Conservation (phyloP, 2,329 filamentous ascomycete genomes). For the Arthrobotrys sinensis region DNA sequence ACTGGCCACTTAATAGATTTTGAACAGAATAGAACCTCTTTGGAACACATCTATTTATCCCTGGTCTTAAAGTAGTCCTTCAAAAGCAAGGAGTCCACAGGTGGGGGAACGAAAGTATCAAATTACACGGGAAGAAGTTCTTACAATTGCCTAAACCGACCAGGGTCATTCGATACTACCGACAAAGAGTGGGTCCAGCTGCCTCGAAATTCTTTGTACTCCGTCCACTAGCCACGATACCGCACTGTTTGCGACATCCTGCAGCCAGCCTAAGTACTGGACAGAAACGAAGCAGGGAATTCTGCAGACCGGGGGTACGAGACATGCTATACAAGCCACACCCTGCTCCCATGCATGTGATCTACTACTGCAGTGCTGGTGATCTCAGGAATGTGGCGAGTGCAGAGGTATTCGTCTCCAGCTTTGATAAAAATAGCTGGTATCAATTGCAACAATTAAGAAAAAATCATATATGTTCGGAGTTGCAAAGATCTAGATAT, state of each 20-base stretch:
- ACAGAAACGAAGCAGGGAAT: conserved; percentile 11
- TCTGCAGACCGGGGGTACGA: background rate
- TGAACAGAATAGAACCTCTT: conserved; percentile 13
- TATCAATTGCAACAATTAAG: background rate
- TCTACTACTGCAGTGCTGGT: background rate
- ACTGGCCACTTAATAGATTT: conserved; percentile 15
- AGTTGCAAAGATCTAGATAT: background rate
- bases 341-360: background rate
- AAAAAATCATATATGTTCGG: background rate
- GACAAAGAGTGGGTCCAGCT: conserved; percentile 26
- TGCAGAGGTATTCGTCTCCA: background rate
- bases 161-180: conserved; percentile 31
- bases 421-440: background rate
- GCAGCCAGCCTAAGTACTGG: conserved; percentile 19
- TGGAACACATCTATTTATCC: conserved; percentile 19
- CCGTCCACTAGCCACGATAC: conserved; percentile 54
- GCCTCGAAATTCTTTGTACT: conserved; percentile 15
- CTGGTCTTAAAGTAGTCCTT: background rate
- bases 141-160: conserved; percentile 47
- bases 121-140: conserved; percentile 34
- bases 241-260: conserved; percentile 59
- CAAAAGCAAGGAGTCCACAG: conserved; percentile 29
- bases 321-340: conserved; percentile 7
- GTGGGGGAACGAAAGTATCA: conserved; percentile 16
- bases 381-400: conserved; percentile 5